Conservation (phyloP, 805 yeast genomes). For the Candida gorgasii region DNA sequence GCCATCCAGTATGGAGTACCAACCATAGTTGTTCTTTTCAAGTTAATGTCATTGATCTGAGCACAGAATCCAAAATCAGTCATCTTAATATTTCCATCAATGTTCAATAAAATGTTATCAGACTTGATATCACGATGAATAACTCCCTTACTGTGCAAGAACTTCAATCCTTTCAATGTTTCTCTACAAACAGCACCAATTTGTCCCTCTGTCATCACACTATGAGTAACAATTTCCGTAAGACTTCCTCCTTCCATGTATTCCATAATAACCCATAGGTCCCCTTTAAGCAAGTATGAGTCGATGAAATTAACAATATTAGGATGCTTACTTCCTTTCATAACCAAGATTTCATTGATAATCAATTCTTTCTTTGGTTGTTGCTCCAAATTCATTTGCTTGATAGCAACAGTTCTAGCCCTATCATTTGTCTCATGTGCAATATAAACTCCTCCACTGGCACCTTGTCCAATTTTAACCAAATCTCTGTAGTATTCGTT, state of each 20-base stretch:
- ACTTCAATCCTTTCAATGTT: conserved; percentile 80
- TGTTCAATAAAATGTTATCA: conserved; percentile 82
- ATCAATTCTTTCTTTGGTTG: conserved; percentile 96
- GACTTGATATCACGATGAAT: conserved; percentile 96
- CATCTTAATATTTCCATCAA: conserved; percentile 85
- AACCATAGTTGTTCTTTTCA: conserved; percentile 96
- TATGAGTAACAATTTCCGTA: conserved; percentile 92
- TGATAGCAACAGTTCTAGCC: conserved; percentile 75
- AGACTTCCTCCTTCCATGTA: conserved; percentile 98
- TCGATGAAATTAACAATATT: conserved; percentile 95
- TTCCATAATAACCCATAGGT: conserved; percentile 97
- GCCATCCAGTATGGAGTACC: conserved; percentile 99
- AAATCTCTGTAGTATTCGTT: conserved; percentile 63
- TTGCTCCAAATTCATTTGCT: conserved; percentile 91
- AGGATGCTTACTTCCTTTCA: conserved; percentile 87
- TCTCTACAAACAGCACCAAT: conserved; percentile 95
- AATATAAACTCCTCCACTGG: conserved; percentile 94
- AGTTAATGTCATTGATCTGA: conserved; percentile 55
- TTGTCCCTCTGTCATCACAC: conserved; percentile 88
- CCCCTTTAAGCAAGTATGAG: conserved; percentile 73
- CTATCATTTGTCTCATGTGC: conserved; percentile 62
- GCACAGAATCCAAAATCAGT: conserved; percentile 98
- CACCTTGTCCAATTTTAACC: conserved; percentile 95
- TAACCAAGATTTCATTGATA: conserved; percentile 91
- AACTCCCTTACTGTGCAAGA: conserved; percentile 87